phyloP scores from a whole-genome alignment of 768 basidiomycete species.

The Pisolithus sp. region DNA sequence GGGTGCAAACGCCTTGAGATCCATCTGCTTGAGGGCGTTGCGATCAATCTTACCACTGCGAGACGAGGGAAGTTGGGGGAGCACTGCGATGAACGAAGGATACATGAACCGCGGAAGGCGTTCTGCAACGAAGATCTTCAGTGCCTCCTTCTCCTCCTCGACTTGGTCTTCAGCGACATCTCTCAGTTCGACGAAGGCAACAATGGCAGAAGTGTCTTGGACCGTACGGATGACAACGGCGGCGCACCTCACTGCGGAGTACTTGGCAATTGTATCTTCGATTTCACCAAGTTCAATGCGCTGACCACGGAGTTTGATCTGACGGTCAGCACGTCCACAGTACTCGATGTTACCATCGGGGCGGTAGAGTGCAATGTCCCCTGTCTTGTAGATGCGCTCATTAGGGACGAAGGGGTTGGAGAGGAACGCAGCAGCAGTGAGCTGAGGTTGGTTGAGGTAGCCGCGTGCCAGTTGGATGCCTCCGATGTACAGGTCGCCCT shows the following conservation, averaged over 20 bases:
- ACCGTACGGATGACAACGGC: conserved; percentile 22
- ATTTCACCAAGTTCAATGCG: conserved; percentile 30
- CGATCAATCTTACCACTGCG: conserved; percentile 25
- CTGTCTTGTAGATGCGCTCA: conserved; percentile 27
- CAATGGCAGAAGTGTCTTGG: conserved; percentile 24
- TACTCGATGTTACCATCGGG: conserved; percentile 26
- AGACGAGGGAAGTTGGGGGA: conserved; percentile 18
- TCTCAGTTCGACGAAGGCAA: conserved; percentile 25
- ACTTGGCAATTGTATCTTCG: conserved; percentile 25
- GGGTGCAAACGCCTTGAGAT: conserved; percentile 15
- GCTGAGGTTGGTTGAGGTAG: conserved; percentile 22
- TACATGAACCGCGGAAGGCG: conserved; percentile 29
- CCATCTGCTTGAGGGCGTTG: conserved; percentile 22
- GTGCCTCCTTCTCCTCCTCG: conserved; percentile 15
- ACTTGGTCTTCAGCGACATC: conserved; percentile 4
- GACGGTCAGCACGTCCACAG: conserved; percentile 28
- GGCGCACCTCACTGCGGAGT: conserved; percentile 12
- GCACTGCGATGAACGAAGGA: conserved; percentile 22
- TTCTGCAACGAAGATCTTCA: conserved; percentile 22
- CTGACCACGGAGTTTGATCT: conserved; percentile 29
- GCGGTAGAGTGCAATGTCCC: conserved; percentile 24
- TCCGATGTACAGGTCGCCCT: conserved; percentile 17
- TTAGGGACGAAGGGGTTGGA: conserved; percentile 24
- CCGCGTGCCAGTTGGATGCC: conserved; percentile 20
- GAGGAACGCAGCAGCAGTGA: conserved; percentile 22